Evolutionary conservation across 306 rosid genomes (phyloP).

Genomic region (Vicia faba): DNA sequence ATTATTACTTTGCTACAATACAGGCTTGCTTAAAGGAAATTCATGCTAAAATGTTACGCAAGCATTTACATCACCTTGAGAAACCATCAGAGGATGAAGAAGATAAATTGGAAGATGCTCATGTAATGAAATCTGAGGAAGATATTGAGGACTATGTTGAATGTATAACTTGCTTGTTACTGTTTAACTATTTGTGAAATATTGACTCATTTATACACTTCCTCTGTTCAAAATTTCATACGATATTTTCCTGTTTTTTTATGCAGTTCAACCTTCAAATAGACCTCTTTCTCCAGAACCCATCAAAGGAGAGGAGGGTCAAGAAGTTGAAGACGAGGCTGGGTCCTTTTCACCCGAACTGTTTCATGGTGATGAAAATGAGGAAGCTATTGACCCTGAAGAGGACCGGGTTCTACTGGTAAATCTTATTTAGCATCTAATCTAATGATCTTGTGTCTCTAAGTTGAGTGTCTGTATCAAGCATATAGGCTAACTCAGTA

Average conservation of each 20-base stretch:
- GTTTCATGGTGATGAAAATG: conserved; percentile 79
- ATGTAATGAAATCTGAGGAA: conserved; percentile 43
- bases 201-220: not conserved
- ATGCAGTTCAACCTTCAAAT: conserved; percentile 44
- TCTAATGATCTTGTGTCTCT: not conserved
- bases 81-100: conserved; percentile 59
- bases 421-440: conserved; percentile 8
- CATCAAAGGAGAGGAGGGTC: conserved; percentile 51
- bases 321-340: conserved; percentile 62
- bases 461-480: not conserved
- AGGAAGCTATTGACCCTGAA: conserved; percentile 90
- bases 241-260: not conserved
- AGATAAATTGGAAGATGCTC: conserved; percentile 50
- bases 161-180: conserved; percentile 45
- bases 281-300: conserved; percentile 70
- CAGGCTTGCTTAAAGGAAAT: conserved; percentile 94
- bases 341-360: conserved; percentile 89
- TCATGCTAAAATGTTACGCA: conserved; percentile 78
- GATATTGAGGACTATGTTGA: conserved; percentile 50
- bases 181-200: not conserved
- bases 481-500: not conserved
- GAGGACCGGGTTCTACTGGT: conserved; percentile 80
- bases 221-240: not conserved
- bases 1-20: conserved; percentile 37
- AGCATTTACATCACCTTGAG: conserved; percentile 73